Base-by-base conservation (phyloP, 495 filamentous ascomycete species). In the Penicillium desertorum region DNA sequence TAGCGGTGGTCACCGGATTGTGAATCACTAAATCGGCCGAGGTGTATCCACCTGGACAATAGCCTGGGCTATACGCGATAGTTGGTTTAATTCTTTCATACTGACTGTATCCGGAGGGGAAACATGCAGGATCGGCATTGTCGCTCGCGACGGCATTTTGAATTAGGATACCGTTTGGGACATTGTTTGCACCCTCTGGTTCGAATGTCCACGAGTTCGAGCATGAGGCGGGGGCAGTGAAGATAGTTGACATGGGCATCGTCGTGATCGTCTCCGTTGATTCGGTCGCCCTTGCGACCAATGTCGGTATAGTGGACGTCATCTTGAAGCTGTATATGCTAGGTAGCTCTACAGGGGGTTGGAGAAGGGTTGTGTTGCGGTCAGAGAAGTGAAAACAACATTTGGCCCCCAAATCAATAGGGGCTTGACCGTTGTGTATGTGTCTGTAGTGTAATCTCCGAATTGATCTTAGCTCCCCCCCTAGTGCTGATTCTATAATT, bases 41-140 rank as follows among this genome's bases (percentile, higher is more conserved):
- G 43, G 57, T 63, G 42, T 66, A 66, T 23, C 63, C 63, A 2
- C 8, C n/a, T 25, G 63, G 60, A 45, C 63, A 66, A 23, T 32
- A 61, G 4, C 61, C 63, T 20, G 63, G 63, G 20, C 63, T 66
- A 48, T 55, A 66, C 3, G 54, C 45, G 5, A 39, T 20, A 5
- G 46, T 7, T 0, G 49, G 41, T 14, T 29, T 4, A 1, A 12
- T 16, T 48, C 57, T 49, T 7, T 51, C 63, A 7, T 29, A 29
- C 6, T 61, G 48, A 5, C 14, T 37, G 20, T 56, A 66, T 8
- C 60, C 58, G 6, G 54, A 45, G 1, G 63, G 63, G 9, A 63
- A 63, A 34, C 63, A 66, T 3, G 39, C 23, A 1, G 49, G 23
- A 27, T 54, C 60, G 3, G 44, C 36, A 22, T 37, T 29, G 20